Evolutionary conservation across 352 stramenopile genomes (phyloP).

Genomic region (Phytopythium mirpurense): DNA sequence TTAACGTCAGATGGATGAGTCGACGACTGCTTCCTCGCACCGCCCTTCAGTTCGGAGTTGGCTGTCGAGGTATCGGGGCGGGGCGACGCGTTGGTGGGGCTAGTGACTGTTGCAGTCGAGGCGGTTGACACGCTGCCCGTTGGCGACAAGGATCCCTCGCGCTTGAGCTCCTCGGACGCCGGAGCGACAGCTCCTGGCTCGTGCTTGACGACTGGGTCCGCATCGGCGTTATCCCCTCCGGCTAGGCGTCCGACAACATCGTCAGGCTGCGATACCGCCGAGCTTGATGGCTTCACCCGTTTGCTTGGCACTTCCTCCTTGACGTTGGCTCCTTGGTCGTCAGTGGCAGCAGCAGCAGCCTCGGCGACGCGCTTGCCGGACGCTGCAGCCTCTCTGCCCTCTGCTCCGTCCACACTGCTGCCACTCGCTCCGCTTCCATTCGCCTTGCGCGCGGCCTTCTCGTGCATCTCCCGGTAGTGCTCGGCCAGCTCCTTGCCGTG

Average conservation of each 20-base stretch:
- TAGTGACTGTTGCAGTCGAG: neutral
- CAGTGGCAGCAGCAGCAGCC: neutral
- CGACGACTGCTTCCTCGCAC: neutral
- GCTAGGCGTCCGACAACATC: neutral
- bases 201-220: neutral
- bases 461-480: slow-evolving; percentile 71
- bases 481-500: slow-evolving; percentile 28
- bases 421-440: neutral
- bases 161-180: neutral
- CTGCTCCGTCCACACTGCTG: neutral
- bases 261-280: neutral
- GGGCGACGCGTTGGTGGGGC: neutral
- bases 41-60: neutral
- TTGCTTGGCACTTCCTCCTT: neutral
- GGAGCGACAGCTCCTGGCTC: neutral
- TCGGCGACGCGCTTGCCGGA: neutral
- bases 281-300: neutral
- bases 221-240: too few species aligned
- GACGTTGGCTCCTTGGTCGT: neutral
- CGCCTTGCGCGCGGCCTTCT: slow-evolving; percentile 44
- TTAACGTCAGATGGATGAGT: neutral
- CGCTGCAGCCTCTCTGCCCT: neutral
- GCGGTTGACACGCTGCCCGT: neutral
- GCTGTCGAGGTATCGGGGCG: neutral
- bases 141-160: neutral